A percentile compares a stretch with the other conserved stretches of the same genome.
phyloP scores from a whole-genome alignment of 495 filamentous ascomycete genomes.

The Penicillium herquei region DNA sequence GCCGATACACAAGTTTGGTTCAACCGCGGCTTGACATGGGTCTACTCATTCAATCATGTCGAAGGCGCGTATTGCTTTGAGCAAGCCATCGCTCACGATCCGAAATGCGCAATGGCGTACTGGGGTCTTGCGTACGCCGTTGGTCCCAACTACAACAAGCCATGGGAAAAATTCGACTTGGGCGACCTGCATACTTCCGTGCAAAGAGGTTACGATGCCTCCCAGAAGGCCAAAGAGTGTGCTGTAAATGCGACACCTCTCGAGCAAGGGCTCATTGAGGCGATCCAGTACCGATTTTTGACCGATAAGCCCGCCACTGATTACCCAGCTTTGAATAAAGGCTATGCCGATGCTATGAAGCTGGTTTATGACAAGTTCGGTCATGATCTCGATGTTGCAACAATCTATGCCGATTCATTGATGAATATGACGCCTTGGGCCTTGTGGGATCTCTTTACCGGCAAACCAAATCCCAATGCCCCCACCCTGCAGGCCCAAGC shows the following conservation, averaged over 20 bases:
- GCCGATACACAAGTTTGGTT: conserved; percentile 57
- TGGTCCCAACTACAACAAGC: conserved; percentile 71
- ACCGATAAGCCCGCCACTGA: conserved; percentile 29
- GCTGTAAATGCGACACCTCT: conserved; percentile 25
- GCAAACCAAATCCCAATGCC: conserved; percentile 49
- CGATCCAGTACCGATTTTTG: conserved; percentile 53
- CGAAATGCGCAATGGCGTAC: conserved; percentile 56
- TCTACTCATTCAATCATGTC: conserved; percentile 64
- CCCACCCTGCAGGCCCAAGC: conserved; percentile 51
- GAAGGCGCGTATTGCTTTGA: conserved; percentile 60
- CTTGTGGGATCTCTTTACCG: conserved; percentile 57
- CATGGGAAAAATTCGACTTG: conserved; percentile 59
- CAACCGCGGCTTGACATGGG: conserved; percentile 61
- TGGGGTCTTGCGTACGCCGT: conserved; percentile 64
- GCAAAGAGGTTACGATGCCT: conserved; percentile 36
- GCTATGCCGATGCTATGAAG: conserved; percentile 59
- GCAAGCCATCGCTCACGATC: conserved; percentile 51
- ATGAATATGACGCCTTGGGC: conserved; percentile 65
- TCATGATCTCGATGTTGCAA: conserved; percentile 54
- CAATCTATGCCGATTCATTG: conserved; percentile 60
- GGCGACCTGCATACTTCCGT: conserved; percentile 44
- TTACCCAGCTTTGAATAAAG: conserved; percentile 44
- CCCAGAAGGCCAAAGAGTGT: conserved; percentile 33
- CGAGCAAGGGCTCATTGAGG: conserved; percentile 54
- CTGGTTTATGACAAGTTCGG: conserved; percentile 46